Conservation (phyloP, 2,329 filamentous ascomycete species). For the Verticillium longisporum region DNA sequence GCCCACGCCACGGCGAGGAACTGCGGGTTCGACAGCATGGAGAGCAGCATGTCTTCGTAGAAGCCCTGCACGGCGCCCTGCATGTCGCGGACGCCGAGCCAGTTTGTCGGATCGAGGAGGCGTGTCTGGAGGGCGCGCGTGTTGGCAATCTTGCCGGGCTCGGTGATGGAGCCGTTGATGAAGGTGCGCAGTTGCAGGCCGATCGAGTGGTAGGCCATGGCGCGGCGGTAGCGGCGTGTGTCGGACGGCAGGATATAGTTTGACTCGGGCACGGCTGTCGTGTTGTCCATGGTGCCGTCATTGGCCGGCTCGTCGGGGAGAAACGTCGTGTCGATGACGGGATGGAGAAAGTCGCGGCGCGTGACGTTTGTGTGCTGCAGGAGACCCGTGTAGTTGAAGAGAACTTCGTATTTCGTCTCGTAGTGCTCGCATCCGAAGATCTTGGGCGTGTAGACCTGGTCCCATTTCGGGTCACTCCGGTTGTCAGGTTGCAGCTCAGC, state of each 20-base stretch:
- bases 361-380: conserved; percentile 16
- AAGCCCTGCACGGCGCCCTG: conserved; percentile 16
- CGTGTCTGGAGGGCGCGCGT: conserved; percentile 30
- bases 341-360: conserved; percentile 13
- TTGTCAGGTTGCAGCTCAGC: conserved; percentile 11
- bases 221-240: conserved; percentile 17
- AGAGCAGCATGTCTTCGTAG: conserved; percentile 27
- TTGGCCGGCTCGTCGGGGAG: conserved; percentile 13
- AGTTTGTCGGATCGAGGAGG: conserved; percentile 26
- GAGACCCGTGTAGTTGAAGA: conserved; percentile 18
- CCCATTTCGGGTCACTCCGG: conserved; percentile 16
- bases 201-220: conserved; percentile 24
- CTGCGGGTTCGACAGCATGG: conserved; percentile 24
- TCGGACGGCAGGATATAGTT: conserved; percentile 19
- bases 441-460: conserved; percentile 21
- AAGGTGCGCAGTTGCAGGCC: conserved; percentile 20
- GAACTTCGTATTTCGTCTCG: conserved; percentile 22
- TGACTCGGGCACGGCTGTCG: conserved; percentile 16
- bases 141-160: conserved; percentile 15
- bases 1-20: conserved; percentile 25
- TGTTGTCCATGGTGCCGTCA: conserved; percentile 26
- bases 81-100: conserved; percentile 18
- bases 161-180: conserved; percentile 21
- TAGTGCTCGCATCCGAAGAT: conserved; percentile 27
- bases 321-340: conserved; percentile 21